Evolutionary conservation across 345 rosid species (phyloP), one percentile per base, ranked within the genome.

Genomic region (Adansonia digitata): DNA sequence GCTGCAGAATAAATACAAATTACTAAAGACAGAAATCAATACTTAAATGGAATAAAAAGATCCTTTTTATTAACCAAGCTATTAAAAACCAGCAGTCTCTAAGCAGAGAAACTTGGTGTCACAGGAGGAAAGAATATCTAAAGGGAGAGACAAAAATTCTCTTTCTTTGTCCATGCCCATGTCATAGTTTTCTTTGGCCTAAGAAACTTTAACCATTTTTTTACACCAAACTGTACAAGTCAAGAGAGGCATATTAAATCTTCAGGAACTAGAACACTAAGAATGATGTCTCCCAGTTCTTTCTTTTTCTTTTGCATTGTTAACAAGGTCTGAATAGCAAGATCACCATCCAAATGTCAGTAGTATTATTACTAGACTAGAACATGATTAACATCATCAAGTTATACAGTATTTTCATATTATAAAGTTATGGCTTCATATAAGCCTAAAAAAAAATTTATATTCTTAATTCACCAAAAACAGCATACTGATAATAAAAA

Each of bases 1-100:
- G 77, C 97, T 93, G 88, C 88, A 90, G 63, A 78, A 75, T 70
- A 83, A 52, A 80, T 61, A 78, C 60, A 74, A 51, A 71, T 69
- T 24, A 75, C 43, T 39, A 52, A 69, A 73, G 59, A 81, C 55
- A 57, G 22, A 67, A 2, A 48, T n/a, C 73, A 15, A 68, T 39
- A 39, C 34, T 42, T 13, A 24, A 29, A 48, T 17, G 24, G 46
- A 22, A 48, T 31, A 69, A 43, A 34, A 29, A 69, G 42, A 48
- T 48, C 26, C 4, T 12, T 9, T 68, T 68, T 46, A 10, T 17
- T 29, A 48, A 69, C 29, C 27, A 69, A 18, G 42, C 17, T 18
- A 48, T 48, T 26, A 53, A 5, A 29, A 60, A 60, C 5, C 3
- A 45, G 57, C 2, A 29, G 59, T 31, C 42, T 46, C 20, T 26